Base-by-base conservation (phyloP, 257 asterid species). In the Solanum chilense region DNA sequence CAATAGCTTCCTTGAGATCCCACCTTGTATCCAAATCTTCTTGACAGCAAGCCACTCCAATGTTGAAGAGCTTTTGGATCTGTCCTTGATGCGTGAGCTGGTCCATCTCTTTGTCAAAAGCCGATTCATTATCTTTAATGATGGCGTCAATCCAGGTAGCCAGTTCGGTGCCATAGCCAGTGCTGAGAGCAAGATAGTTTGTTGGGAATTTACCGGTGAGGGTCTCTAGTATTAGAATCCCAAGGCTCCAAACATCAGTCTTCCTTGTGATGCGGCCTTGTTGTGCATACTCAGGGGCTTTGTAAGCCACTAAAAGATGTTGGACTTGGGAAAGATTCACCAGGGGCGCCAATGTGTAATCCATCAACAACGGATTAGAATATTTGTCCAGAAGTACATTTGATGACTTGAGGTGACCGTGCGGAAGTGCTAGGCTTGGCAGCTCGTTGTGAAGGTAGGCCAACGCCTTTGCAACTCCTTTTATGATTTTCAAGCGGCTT, bases 161-260 rank as follows among this genome's bases (percentile, higher is more conserved):
- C 47, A 94, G 68, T 12, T 91, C 93, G 2, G 91, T 37, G 3
- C 89, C 93, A 83, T 90, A 88, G 2, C 90, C 92, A 14, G 90
- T 21, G 25, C 92, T 92, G 44, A 91, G 95, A 10, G 87, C 89
- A 0, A 95, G 87, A 88, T 91, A 93, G 85, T 92, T 94, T 77
- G 95, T 91, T 3, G 96, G 98, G 20, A 91, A 90, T 90, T 91
- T 95, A 9, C 98, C 96, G 0, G 98, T 94, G 15, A 97, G 86
- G 1, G 92, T 93, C 90, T 97, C 99, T 9, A 97, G 21, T 77
- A 95, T 95, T 86, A 97, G 74, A 29, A 95, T 88, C 37, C 99
- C 99, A 14, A 97, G 91, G 91, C 96, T 92, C 99, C 99, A 97
- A 6, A 95, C 98, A 29, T 97, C 99, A 2, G 94, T 92, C 83